phyloP scores from a whole-genome alignment of 208 protist genomes.

The Leishmania gerbilli region DNA sequence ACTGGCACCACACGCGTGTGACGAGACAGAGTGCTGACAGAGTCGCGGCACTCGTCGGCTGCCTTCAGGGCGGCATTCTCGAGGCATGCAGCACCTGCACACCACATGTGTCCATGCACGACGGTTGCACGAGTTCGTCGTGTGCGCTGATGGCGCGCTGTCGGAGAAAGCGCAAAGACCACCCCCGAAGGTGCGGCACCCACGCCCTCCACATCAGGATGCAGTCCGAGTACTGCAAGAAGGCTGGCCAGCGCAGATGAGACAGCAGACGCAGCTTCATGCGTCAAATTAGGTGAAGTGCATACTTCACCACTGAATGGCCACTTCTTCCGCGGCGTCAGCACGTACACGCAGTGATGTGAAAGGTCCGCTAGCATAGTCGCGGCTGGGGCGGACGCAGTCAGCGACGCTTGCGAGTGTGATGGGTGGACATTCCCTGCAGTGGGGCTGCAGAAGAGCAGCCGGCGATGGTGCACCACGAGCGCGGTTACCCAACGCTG shows the following conservation, averaged over 20 bases:
- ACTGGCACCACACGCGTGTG: constrained; percentile 28
- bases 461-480: background rate
- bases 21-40: constrained; percentile 20
- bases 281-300: background rate
- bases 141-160: background rate
- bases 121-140: constrained; percentile 12
- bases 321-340: constrained; percentile 4
- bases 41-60: background rate
- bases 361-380: constrained; percentile 45
- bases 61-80: background rate
- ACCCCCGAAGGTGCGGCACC: background rate
- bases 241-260: background rate
- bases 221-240: background rate
- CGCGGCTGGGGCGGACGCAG: background rate
- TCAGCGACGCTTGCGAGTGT: background rate
- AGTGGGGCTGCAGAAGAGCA: background rate
- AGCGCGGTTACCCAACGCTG: constrained; percentile 60
- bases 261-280: background rate
- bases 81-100: constrained; percentile 9
- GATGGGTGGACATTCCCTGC: background rate
- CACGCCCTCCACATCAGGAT: background rate
- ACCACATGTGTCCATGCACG: constrained; percentile 71
- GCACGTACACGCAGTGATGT: constrained; percentile 47
- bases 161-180: constrained; percentile 5
- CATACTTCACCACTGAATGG: background rate